Conservation (phyloP, 2,329 filamentous ascomycete genomes). For the Alternaria rosae region DNA sequence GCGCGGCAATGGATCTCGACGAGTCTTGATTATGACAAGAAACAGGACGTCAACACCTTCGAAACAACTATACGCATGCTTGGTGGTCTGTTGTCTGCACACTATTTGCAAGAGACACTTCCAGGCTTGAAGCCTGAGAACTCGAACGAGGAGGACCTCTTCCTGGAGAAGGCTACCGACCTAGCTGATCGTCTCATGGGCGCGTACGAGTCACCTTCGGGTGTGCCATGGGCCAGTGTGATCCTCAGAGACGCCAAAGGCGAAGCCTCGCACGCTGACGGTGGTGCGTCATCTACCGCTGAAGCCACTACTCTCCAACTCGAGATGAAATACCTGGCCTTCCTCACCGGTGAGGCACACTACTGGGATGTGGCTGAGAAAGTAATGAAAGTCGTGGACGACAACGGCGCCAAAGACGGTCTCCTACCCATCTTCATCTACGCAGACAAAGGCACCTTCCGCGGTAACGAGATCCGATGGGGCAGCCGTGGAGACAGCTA, state of each 20-base stretch:
- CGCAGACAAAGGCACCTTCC: constrained; percentile 78
- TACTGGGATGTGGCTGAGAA: constrained; percentile 94
- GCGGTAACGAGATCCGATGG: constrained; percentile 84
- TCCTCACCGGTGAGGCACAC: constrained; percentile 87
- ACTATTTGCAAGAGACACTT: constrained; percentile 88
- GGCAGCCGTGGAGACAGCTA: constrained; percentile 97
- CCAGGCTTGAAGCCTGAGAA: constrained; percentile 80
- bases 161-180: constrained; percentile 94
- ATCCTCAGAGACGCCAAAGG: constrained; percentile 81
- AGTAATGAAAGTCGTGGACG: constrained; percentile 89
- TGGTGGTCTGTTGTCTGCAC: constrained; percentile 87
- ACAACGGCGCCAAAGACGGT: constrained; percentile 79
- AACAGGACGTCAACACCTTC: constrained; percentile 96
- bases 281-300: constrained; percentile 89
- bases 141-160: constrained; percentile 82
- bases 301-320: constrained; percentile 92
- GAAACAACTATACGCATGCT: constrained; percentile 99
- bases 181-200: constrained; percentile 85
- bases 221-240: constrained; percentile 88
- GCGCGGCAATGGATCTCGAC: constrained; percentile 89
- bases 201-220: constrained; percentile 86
- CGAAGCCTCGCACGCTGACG: constrained; percentile 81
- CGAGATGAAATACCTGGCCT: constrained; percentile 96
- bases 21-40: constrained; percentile 83
- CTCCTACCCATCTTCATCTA: constrained; percentile 92